A percentile compares a stretch with the other conserved stretches of the same genome.
Evolutionary conservation across 345 rosid genomes (phyloP).

Genomic region (Corymbia maculata): DNA sequence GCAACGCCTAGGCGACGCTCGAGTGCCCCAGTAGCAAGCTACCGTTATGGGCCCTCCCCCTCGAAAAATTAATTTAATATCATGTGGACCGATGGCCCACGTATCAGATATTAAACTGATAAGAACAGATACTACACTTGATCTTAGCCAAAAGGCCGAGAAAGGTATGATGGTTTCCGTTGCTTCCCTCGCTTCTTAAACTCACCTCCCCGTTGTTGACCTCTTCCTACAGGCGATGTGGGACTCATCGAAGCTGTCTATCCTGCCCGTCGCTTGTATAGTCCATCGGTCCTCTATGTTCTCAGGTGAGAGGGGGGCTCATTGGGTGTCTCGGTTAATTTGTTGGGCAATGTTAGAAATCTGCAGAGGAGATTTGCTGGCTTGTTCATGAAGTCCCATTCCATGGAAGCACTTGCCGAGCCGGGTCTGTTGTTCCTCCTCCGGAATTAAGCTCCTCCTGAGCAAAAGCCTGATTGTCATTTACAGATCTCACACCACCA

Average conservation of each 20-base stretch:
- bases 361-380: not conserved
- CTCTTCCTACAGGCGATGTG: not conserved
- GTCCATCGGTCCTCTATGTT: not conserved
- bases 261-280: no score
- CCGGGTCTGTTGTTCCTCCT: not conserved
- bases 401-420: not conserved
- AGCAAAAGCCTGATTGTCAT: not conserved
- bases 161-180: not conserved
- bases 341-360: not conserved
- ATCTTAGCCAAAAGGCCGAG: constrained; percentile 72
- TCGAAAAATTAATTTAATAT: constrained; percentile 21
- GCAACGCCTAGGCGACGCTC: not conserved
- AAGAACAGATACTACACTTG: constrained; percentile 59
- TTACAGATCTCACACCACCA: not conserved
- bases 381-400: not conserved
- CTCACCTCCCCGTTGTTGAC: no score
- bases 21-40: not conserved
- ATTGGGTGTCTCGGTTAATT: not conserved
- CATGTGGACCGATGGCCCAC: constrained; percentile 28
- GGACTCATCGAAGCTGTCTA: not conserved
- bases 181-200: not conserved
- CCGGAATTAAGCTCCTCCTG: not conserved
- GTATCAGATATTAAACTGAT: constrained; percentile 54
- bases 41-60: not conserved
- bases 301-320: not conserved